phyloP scores from a whole-genome alignment of 305 asterid genomes.

The Lippia alba region DNA sequence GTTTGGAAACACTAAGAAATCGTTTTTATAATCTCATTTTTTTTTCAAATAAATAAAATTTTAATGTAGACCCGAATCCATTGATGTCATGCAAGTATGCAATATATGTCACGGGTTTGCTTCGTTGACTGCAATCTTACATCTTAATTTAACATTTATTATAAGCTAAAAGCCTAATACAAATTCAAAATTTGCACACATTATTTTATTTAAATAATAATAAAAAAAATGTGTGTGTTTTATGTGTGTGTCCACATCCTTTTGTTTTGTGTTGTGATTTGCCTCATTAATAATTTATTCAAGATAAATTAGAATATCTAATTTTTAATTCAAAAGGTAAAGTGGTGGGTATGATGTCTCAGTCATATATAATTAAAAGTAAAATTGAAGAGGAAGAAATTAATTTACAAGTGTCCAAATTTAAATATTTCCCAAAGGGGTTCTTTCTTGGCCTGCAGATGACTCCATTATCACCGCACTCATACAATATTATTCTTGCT shows the following conservation, averaged over 20 bases:
- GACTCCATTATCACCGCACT: conserved; percentile 20
- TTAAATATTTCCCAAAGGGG: conserved; percentile 13
- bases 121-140: not conserved
- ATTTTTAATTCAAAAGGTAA: not conserved
- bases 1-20: no score
- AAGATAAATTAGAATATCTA: not conserved
- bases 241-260: conserved; percentile 14
- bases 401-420: conserved; percentile 22
- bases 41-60: no score
- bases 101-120: not conserved
- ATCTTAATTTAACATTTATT: not conserved
- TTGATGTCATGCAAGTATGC: not conserved
- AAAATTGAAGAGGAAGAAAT: conserved; percentile 11
- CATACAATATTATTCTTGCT: not conserved
- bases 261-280: conserved; percentile 6
- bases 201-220: not conserved
- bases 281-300: not conserved
- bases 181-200: not conserved
- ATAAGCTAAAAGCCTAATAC: not conserved
- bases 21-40: no score
- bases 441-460: conserved; percentile 33
- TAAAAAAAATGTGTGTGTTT: not conserved
- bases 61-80: no score
- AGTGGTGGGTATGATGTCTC: conserved; percentile 40
- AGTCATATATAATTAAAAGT: conserved; percentile 30